Conservation (phyloP, 2,329 filamentous ascomycete genomes). For the Alternaria triticina region DNA sequence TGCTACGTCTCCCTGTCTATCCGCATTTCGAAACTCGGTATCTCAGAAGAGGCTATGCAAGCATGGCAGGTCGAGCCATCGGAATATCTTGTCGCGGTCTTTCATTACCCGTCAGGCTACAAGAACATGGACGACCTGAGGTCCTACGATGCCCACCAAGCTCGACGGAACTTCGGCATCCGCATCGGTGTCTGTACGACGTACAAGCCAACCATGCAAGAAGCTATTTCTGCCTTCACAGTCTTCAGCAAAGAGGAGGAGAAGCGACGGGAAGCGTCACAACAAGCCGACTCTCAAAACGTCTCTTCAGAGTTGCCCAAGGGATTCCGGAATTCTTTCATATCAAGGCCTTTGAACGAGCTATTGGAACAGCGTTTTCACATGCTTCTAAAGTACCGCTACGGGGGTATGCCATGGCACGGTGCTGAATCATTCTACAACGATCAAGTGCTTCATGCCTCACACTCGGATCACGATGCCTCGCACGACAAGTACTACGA, state of each 20-base stretch:
- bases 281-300: slow-evolving; percentile 26
- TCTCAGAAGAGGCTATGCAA: slow-evolving; percentile 75
- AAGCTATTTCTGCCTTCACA: slow-evolving; percentile 62
- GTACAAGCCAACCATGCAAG: slow-evolving; percentile 71
- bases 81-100: slow-evolving; percentile 76
- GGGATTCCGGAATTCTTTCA: slow-evolving; percentile 66
- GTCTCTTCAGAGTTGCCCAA: slow-evolving; percentile 5
- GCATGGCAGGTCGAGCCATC: slow-evolving; percentile 74
- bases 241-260: slow-evolving; percentile 43
- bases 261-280: slow-evolving; percentile 28
- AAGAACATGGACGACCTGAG: slow-evolving; percentile 63
- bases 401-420: slow-evolving; percentile 67
- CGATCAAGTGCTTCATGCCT: slow-evolving; percentile 50
- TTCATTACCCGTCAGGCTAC: slow-evolving; percentile 70
- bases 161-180: slow-evolving; percentile 59
- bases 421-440: slow-evolving; percentile 67
- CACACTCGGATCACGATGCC: slow-evolving; percentile 30
- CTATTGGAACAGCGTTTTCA: slow-evolving; percentile 72
- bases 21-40: slow-evolving; percentile 70
- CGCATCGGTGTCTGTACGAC: slow-evolving; percentile 72
- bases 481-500: slow-evolving; percentile 51
- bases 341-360: slow-evolving; percentile 73
- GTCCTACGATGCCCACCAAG: slow-evolving; percentile 45
- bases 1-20: slow-evolving; percentile 71
- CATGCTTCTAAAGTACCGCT: slow-evolving; percentile 66